phyloP scores from a whole-genome alignment of 352 stramenopile genomes.

The Phytophthora citrophthora region DNA sequence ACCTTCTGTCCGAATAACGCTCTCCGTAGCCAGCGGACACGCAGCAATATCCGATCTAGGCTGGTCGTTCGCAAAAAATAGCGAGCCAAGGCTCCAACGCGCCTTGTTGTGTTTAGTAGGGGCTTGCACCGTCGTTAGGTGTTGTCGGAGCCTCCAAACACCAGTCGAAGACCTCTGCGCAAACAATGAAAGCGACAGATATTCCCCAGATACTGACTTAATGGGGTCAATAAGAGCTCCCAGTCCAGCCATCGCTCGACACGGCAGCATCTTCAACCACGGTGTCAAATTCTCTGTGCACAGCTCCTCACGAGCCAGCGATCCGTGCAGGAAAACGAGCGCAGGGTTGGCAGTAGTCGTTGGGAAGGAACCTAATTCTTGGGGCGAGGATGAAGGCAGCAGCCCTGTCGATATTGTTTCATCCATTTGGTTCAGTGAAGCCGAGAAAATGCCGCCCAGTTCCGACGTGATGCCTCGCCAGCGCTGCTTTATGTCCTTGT shows the following conservation, averaged over 20 bases:
- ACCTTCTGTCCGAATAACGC: slow-evolving; percentile 46
- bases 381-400: slow-evolving; percentile 10
- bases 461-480: slow-evolving; percentile 80
- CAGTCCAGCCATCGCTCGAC: slow-evolving; percentile 64
- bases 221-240: slow-evolving; percentile 79
- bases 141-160: slow-evolving; percentile 55
- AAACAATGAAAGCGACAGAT: slow-evolving; percentile 66
- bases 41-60: slow-evolving; percentile 23
- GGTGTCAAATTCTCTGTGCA: slow-evolving; percentile 91
- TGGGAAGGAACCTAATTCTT: slow-evolving; percentile 18
- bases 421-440: slow-evolving; percentile 85
- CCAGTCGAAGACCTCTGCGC: slow-evolving; percentile 29
- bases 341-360: slow-evolving; percentile 8
- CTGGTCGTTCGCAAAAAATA: slow-evolving; percentile 49
- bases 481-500: slow-evolving; percentile 31
- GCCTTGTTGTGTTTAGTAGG: slow-evolving; percentile 27
- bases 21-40: slow-evolving; percentile 50
- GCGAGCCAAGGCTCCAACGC: slow-evolving; percentile 47
- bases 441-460: slow-evolving; percentile 82
- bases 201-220: slow-evolving; percentile 72
- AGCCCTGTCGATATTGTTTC: slow-evolving; percentile 43
- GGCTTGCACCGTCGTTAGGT: slow-evolving; percentile 63
- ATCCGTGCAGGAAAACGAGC: slow-evolving; percentile 59
- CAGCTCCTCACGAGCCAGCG: slow-evolving; percentile 79
- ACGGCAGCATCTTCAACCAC: slow-evolving; percentile 90